These are phyloP conservation scores for Bacterosira constricta DNA, from an alignment of 108 stramenopile species.

Conservation along the genomic window DNA sequence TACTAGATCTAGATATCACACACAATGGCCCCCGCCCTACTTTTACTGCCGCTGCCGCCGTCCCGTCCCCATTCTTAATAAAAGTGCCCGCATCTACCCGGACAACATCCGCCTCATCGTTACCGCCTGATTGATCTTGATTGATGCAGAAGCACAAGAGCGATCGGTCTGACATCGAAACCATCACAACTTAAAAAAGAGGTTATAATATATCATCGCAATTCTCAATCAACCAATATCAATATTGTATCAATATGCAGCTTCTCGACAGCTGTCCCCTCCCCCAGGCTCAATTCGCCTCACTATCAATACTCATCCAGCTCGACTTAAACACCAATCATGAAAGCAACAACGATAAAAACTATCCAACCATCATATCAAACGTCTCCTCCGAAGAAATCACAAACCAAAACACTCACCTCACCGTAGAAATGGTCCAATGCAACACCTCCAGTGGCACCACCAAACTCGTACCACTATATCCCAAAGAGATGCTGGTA, in stretches of 20 bases:
- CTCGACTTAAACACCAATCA: not conserved
- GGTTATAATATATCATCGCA: not conserved
- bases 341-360: conserved; percentile 1
- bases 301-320: conserved; percentile 37
- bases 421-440: conserved; percentile 43
- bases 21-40: too few species aligned
- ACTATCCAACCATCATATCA: not conserved
- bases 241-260: conserved; percentile 9
- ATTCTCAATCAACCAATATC: not conserved
- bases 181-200: not conserved
- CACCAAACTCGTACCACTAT: conserved; percentile 33
- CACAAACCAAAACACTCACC: too few species aligned
- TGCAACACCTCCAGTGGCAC: conserved; percentile 40
- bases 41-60: too few species aligned
- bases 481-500: conserved; percentile 20
- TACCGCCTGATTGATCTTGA: too few species aligned
- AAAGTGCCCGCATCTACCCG: too few species aligned
- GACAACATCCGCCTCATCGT: too few species aligned
- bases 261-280: conserved; percentile 37
- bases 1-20: too few species aligned
- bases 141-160: too few species aligned
- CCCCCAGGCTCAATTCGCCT: conserved; percentile 43
- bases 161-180: too few species aligned
- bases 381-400: too few species aligned
- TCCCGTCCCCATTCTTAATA: too few species aligned